Evolutionary conservation across 108 stramenopile species (phyloP).

Genomic region (Pelagomonas calceolata): DNA sequence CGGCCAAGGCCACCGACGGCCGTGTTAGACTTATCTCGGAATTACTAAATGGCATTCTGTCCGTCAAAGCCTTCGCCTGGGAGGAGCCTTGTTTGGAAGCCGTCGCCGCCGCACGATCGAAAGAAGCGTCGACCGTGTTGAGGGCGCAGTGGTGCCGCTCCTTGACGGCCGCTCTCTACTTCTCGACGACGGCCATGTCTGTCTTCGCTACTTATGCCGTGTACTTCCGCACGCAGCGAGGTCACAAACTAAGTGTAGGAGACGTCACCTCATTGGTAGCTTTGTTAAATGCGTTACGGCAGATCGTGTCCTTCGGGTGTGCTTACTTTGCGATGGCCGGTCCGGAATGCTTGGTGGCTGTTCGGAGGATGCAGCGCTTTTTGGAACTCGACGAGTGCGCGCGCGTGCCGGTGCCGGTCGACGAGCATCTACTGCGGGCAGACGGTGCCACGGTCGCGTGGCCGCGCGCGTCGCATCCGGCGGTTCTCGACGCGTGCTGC

Average conservation of each 20-base stretch:
- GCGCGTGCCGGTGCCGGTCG: no score
- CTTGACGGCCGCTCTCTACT: background rate
- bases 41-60: slow-evolving; percentile 2
- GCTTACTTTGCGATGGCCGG: background rate
- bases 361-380: background rate
- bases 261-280: slow-evolving; percentile 1
- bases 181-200: background rate
- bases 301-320: background rate
- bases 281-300: slow-evolving; percentile 7
- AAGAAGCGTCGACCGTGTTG: slow-evolving; percentile 1
- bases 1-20: slow-evolving; percentile 4
- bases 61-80: slow-evolving; percentile 16
- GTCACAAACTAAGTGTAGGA: slow-evolving; percentile 1
- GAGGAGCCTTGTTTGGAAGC: slow-evolving; percentile 1
- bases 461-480: background rate
- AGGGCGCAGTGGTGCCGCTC: background rate
- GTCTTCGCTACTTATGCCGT: background rate
- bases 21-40: slow-evolving; percentile 16
- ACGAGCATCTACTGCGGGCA: no score
- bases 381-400: slow-evolving; percentile 4
- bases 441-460: no score
- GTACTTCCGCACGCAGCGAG: background rate
- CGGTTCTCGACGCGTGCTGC: slow-evolving; percentile 25
- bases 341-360: background rate
- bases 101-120: background rate